Evolutionary conservation across 768 basidiomycete species (phyloP), one percentile per base, ranked within the genome.

Genomic region (Amanita brunnescens): DNA sequence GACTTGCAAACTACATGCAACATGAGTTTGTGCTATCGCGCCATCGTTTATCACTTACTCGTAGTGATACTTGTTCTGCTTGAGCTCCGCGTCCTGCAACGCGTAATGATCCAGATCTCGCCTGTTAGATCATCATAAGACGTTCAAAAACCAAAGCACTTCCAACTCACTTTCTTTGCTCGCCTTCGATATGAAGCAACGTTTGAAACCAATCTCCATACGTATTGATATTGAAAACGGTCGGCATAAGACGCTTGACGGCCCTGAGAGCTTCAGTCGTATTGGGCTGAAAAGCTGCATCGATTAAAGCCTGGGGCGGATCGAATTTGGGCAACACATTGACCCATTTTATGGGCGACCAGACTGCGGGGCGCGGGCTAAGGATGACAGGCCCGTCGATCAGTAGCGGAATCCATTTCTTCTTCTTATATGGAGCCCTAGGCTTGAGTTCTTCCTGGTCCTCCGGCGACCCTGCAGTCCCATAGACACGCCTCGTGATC

Each of bases 401-500:
- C 29, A 57, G 50, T 38, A 69, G 59, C 16, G 61, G 60, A 9
- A 59, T 53, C 9, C 41, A 55, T 44, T 56, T 62, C 29, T 47
- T 57, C 29, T 55, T 64, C 6, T 58, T 55, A 51, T 79, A 83
- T 1, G 78, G 75, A 0, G 68, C 66, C 37, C 59, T 67, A 0
- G 80, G 68, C 50, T 68, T 67, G 23, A 83, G 63, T 1, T 63
- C 62, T 13, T 77, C 76, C 43, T 78, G 69, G 55, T 82, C 80
- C 7, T 68, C 73, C 21, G 60, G 55, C 7, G 67, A 70, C 0
- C 81, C 81, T 26, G 80, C 72, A 5, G 72, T 72, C 8, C 73
- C 79, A 21, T 56, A 51, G 1, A 82, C 55, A 5, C 57, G 61
- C 2, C 81, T 73, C 0, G 70, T 69, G 47, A 81, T 79, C 34